phyloP scores from a whole-genome alignment of 140 eudicot species.

The Anethum foeniculum region DNA sequence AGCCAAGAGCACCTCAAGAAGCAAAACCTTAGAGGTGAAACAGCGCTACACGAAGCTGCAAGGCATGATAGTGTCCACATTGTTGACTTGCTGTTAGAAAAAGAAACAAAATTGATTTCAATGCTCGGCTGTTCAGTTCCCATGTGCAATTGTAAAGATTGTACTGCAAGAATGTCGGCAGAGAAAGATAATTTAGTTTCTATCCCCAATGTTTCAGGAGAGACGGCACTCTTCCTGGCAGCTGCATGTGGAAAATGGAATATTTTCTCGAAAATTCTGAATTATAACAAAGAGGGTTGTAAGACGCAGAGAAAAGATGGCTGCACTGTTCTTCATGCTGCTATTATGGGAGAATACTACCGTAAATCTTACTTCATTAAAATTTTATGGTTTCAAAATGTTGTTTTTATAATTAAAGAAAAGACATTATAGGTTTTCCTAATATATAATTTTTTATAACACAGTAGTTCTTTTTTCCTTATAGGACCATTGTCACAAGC shows the following conservation, averaged over 20 bases:
- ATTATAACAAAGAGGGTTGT: neutral
- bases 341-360: constrained; percentile 10
- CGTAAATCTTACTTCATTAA: neutral
- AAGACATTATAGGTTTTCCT: neutral
- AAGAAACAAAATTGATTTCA: neutral
- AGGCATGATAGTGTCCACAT: neutral
- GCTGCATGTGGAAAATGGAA: neutral
- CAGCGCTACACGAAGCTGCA: constrained; percentile 6
- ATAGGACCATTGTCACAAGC: neutral
- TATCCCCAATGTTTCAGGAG: neutral
- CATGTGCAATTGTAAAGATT: neutral
- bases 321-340: constrained; percentile 15
- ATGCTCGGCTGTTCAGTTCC: neutral
- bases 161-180: neutral
- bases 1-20: neutral
- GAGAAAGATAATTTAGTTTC: neutral
- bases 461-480: neutral
- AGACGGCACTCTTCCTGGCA: constrained; percentile 1
- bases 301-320: neutral
- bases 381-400: neutral
- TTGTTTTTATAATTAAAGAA: neutral
- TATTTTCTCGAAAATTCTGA: neutral
- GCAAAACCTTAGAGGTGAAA: constrained; percentile 6
- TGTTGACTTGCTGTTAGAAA: neutral
- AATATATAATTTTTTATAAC: neutral